Evolutionary conservation across 2,329 filamentous ascomycete species (phyloP).

Genomic region (Zasmidium angulare): DNA sequence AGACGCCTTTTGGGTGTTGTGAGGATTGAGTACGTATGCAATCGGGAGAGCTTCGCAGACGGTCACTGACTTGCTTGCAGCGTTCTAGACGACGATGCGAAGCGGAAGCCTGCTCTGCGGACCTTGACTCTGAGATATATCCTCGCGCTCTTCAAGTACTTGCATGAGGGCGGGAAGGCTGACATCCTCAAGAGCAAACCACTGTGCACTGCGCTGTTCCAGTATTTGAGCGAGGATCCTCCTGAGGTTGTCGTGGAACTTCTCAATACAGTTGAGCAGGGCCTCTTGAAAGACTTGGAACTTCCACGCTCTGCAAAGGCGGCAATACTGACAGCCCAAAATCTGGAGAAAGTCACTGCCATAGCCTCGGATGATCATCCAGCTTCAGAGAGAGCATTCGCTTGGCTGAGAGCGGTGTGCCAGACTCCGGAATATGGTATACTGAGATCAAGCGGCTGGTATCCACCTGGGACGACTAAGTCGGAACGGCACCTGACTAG

Average conservation of each 20-base stretch:
- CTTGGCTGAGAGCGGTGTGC: conserved; percentile 73
- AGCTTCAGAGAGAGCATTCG: conserved; percentile 69
- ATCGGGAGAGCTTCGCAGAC: neutral
- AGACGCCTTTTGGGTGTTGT: conserved; percentile 78
- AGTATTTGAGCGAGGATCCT: conserved; percentile 74
- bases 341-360: conserved; percentile 42
- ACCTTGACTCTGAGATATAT: conserved; percentile 82
- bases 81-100: conserved; percentile 55
- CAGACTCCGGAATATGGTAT: conserved; percentile 73
- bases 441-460: conserved; percentile 77
- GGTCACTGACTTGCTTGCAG: conserved; percentile 5
- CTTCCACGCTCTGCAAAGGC: conserved; percentile 70
- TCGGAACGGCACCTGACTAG: conserved; percentile 37
- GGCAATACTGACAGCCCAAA: conserved; percentile 43
- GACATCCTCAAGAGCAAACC: conserved; percentile 77
- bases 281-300: conserved; percentile 72
- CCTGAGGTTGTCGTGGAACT: conserved; percentile 73
- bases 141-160: conserved; percentile 73
- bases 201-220: conserved; percentile 69
- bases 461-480: conserved; percentile 60
- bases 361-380: conserved; percentile 59
- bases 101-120: conserved; percentile 72
- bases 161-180: conserved; percentile 73
- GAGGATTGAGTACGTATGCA: conserved; percentile 44
- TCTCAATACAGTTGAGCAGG: conserved; percentile 65